Conservation (phyloP, 768 basidiomycete species). For the Rhizopogon vinicolor region DNA sequence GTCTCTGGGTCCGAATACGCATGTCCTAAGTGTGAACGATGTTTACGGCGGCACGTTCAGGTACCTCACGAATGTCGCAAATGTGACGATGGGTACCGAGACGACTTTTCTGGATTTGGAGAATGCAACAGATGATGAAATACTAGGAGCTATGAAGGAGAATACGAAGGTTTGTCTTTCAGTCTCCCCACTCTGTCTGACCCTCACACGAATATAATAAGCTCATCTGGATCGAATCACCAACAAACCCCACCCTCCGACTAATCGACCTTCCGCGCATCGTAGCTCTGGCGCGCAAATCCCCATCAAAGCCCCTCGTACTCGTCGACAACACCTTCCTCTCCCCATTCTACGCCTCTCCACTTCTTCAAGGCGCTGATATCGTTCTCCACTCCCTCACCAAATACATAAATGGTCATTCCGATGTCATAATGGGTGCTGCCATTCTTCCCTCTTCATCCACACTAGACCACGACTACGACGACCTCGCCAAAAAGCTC, state of each 20-base stretch:
- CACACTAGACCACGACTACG: slow-evolving; percentile 27
- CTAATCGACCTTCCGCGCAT: slow-evolving; percentile 79
- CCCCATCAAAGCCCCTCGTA: slow-evolving; percentile 66
- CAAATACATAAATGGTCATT: slow-evolving; percentile 94
- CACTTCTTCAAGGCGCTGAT: slow-evolving; percentile 81
- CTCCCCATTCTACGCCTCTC: slow-evolving; percentile 87
- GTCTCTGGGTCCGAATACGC: slow-evolving; percentile 66
- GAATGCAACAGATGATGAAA: slow-evolving; percentile 53
- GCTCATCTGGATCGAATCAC: slow-evolving; percentile 94
- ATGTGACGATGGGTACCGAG: slow-evolving; percentile 59
- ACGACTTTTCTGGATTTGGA: slow-evolving; percentile 83
- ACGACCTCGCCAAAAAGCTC: slow-evolving; percentile 47
- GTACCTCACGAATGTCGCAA: slow-evolving; percentile 67
- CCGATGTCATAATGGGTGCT: slow-evolving; percentile 89
- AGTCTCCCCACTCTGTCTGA: neutral
- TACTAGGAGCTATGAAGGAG: slow-evolving; percentile 58
- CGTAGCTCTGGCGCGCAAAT: slow-evolving; percentile 55
- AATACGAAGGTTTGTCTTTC: slow-evolving; percentile 71
- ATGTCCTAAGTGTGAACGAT: slow-evolving; percentile 86
- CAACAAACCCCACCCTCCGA: slow-evolving; percentile 92
- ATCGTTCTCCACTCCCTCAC: slow-evolving; percentile 80
- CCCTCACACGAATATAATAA: slow-evolving; percentile 23
- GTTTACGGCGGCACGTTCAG: slow-evolving; percentile 94
- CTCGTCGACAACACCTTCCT: slow-evolving; percentile 95
- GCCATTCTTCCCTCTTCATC: slow-evolving; percentile 54